Conservation (phyloP, 495 filamentous ascomycete species). For the Penicilliopsis zonata region DNA sequence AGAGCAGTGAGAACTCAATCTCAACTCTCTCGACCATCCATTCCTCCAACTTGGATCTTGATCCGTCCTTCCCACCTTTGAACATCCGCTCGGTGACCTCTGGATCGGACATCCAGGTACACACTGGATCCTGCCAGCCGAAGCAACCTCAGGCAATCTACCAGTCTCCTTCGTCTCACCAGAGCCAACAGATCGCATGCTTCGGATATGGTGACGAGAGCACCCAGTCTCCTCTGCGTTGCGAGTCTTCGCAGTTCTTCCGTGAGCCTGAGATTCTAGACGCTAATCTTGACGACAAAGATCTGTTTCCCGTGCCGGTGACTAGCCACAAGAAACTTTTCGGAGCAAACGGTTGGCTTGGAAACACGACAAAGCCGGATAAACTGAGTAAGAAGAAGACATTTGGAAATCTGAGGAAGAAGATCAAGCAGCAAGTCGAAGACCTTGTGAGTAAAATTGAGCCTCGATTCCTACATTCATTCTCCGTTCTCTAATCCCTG, state of each 20-base stretch:
- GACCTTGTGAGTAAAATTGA: constrained; percentile 25
- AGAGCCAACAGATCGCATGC: too few species aligned
- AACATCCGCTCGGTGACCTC: constrained; percentile 2
- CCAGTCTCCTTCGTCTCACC: neutral
- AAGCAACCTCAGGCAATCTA: neutral
- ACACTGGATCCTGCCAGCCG: neutral
- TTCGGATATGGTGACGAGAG: constrained; percentile 4
- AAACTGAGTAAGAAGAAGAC: constrained; percentile 14
- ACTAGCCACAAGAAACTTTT: constrained; percentile 38
- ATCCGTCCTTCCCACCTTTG: neutral
- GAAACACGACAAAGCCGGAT: constrained; percentile 20
- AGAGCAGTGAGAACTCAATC: neutral
- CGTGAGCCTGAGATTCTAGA: too few species aligned
- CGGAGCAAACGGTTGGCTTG: constrained; percentile 40
- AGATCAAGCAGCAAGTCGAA: constrained; percentile 34
- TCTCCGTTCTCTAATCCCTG: neutral
- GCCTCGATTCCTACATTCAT: neutral
- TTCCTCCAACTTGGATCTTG: constrained; percentile 3
- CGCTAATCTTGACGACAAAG: constrained; percentile 2
- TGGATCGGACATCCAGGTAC: neutral
- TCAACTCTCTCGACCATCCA: neutral
- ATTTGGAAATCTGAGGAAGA: constrained; percentile 29
- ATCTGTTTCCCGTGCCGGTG: neutral
- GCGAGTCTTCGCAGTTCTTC: neutral
- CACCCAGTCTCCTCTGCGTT: neutral